phyloP scores from a whole-genome alignment of 371 early-diverging fungal genomes.

The Mortierella sp. region DNA sequence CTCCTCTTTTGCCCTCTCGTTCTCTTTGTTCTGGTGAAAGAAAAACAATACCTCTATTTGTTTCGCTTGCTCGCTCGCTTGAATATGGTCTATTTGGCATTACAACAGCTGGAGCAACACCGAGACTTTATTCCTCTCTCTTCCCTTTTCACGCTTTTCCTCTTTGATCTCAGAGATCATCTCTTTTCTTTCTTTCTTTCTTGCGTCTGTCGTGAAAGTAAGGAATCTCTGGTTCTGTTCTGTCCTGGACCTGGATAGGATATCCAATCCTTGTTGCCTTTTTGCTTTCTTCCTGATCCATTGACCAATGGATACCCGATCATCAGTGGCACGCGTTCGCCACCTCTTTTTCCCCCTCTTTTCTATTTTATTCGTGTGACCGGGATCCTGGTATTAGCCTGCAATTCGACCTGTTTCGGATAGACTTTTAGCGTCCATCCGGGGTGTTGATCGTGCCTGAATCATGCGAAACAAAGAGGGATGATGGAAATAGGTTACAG shows the following conservation, averaged over 20 bases:
- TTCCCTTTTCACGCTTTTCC: not conserved
- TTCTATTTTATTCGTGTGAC: not conserved
- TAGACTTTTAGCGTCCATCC: constrained; percentile 2
- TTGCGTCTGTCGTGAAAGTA: not conserved
- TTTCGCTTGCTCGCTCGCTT: not conserved
- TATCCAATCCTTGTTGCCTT: not conserved
- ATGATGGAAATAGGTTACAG: too few species aligned
- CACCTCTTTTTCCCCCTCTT: not conserved
- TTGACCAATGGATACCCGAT: not conserved
- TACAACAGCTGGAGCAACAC: not conserved
- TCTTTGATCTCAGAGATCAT: not conserved
- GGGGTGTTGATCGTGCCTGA: too few species aligned
- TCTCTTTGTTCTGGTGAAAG: not conserved
- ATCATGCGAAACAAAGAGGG: too few species aligned
- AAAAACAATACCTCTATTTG: not conserved
- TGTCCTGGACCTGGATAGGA: not conserved
- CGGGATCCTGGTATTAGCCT: not conserved
- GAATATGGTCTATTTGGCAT: not conserved
- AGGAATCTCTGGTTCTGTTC: not conserved
- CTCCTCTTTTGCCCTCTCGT: not conserved
- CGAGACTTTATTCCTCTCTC: not conserved
- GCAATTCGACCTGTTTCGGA: constrained; percentile 6
- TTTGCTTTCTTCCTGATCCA: not conserved
- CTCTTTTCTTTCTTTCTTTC: not conserved
- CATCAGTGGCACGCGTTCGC: not conserved